Evolutionary conservation across 129 eudicot genomes (phyloP).

Genomic region (Artemisia annua): DNA sequence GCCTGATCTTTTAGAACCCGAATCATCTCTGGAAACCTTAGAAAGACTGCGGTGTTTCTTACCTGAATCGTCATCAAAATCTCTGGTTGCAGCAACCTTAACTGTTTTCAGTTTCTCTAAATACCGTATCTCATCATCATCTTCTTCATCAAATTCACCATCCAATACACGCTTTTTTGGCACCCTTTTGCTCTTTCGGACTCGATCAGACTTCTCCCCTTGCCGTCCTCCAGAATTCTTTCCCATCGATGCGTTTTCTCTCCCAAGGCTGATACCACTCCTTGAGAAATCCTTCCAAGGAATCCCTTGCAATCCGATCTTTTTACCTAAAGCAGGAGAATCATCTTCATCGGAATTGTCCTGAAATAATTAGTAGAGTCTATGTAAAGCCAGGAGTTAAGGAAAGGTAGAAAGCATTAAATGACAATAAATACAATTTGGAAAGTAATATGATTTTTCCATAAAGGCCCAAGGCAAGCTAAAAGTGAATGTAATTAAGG

Average conservation of each 20-base stretch:
- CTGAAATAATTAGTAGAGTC: conserved; percentile 34
- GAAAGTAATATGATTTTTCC: conserved; percentile 12
- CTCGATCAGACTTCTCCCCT: conserved; percentile 65
- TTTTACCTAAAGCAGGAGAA: conserved; percentile 49
- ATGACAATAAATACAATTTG: conserved; percentile 26
- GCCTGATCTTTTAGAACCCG: conserved; percentile 31
- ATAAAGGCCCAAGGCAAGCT: conserved; percentile 10
- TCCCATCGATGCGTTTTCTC: conserved; percentile 47
- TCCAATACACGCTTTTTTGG: conserved; percentile 76
- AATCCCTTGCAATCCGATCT: conserved; percentile 55
- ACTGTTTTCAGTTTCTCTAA: conserved; percentile 75
- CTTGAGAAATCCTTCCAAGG: conserved; percentile 82
- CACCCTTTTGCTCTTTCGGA: conserved; percentile 79
- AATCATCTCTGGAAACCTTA: conserved; percentile 60
- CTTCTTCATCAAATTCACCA: conserved; percentile 77
- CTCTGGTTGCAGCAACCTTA: conserved; percentile 50
- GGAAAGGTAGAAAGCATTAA: conserved; percentile 18
- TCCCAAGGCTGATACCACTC: conserved; percentile 51
- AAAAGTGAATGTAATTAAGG: conserved; percentile 13
- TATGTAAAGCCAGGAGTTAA: conserved; percentile 7
- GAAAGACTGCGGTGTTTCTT: conserved; percentile 57
- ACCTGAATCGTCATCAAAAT: conserved; percentile 55
- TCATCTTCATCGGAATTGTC: conserved; percentile 60
- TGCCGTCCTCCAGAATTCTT: conserved; percentile 47
- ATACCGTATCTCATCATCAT: conserved; percentile 88